Evolutionary conservation across 805 yeast species (phyloP).

Genomic region (Sungouiozyma intestinalis): DNA sequence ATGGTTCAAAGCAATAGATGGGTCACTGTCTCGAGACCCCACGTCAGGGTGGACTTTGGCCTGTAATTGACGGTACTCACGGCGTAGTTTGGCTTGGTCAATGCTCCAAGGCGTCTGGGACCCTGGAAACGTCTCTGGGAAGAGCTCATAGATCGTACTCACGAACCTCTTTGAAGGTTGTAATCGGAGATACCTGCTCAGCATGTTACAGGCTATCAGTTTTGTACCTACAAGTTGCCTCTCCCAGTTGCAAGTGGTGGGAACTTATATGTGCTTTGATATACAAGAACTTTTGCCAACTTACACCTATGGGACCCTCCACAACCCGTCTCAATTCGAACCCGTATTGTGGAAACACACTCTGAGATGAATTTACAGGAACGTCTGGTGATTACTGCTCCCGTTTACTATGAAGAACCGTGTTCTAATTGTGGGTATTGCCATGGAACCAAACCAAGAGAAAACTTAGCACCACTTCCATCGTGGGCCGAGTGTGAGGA

Average conservation of each 20-base stretch:
- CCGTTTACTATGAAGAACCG: constrained; percentile 34
- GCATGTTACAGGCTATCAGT: no score
- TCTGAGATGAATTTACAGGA: constrained; percentile 13
- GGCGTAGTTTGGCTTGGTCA: constrained; percentile 46
- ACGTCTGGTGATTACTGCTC: constrained; percentile 33
- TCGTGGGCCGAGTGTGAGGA: constrained; percentile 25
- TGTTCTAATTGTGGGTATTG: constrained; percentile 63
- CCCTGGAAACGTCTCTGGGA: constrained; percentile 64
- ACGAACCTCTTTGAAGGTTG: constrained; percentile 5
- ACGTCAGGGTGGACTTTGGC: constrained; percentile 75
- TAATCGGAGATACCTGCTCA: not conserved
- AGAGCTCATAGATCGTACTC: constrained; percentile 46
- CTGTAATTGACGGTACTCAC: constrained; percentile 69
- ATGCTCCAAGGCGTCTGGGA: constrained; percentile 62
- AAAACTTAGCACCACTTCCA: constrained; percentile 31
- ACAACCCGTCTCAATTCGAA: no score
- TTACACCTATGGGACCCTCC: no score
- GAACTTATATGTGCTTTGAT: no score
- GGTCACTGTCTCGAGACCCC: constrained; percentile 8
- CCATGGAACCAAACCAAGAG: constrained; percentile 36
- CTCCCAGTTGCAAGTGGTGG: no score
- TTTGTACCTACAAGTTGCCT: no score
- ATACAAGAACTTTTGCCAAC: no score
- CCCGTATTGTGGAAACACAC: no score
- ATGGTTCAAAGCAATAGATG: constrained; percentile 50